Conservation (phyloP, 352 stramenopile species). For the Pythium aristosporum region DNA sequence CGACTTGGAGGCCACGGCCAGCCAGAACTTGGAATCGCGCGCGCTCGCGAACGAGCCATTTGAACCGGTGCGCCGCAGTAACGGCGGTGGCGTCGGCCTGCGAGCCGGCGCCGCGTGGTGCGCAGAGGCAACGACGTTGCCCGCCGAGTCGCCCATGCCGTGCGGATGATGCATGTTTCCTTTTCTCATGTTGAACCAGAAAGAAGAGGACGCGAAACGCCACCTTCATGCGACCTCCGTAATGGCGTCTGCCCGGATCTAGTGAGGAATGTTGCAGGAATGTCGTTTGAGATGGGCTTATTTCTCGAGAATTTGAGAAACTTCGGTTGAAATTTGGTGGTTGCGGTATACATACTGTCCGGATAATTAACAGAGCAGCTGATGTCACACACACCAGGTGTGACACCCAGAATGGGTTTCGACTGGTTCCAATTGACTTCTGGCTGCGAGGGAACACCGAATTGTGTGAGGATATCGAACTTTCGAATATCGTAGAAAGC, state of each 20-base stretch:
- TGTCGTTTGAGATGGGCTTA: neutral
- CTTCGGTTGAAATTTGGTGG: neutral
- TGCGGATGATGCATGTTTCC: slow-evolving; percentile 2
- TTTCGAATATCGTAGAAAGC: neutral
- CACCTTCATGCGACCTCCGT: slow-evolving; percentile 4
- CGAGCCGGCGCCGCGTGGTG: neutral
- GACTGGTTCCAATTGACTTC: neutral
- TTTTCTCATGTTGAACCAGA: slow-evolving; percentile 17
- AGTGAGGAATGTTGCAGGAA: neutral
- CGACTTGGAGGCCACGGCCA: slow-evolving; percentile 37
- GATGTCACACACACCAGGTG: neutral
- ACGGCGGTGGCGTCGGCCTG: neutral
- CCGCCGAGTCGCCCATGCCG: neutral
- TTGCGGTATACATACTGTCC: neutral
- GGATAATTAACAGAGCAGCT: neutral
- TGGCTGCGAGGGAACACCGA: neutral
- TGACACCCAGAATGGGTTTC: neutral
- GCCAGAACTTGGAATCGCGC: slow-evolving; percentile 67
- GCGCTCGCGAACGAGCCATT: slow-evolving; percentile 52
- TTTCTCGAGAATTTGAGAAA: neutral
- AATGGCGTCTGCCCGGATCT: neutral
- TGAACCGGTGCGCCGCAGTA: slow-evolving; percentile 9
- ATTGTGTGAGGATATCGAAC: neutral
- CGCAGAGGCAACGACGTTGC: neutral
- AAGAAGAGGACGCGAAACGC: neutral